Base-by-base conservation (phyloP, 805 yeast species). In the Barnettozyma salicaria region DNA sequence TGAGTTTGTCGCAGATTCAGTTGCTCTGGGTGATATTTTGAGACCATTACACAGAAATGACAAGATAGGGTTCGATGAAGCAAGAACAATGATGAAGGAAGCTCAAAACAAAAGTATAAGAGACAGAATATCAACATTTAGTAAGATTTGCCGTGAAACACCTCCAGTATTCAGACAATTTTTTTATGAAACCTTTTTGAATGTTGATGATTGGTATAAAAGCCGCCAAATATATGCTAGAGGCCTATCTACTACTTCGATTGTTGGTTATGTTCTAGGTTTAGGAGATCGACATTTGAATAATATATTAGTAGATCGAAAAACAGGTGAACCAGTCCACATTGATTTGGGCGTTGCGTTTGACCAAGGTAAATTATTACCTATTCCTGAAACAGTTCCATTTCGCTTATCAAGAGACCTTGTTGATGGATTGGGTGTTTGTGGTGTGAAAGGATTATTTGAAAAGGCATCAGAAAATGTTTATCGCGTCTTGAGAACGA, bases 271-370 rank as follows among this genome's bases (percentile, higher is more conserved):
- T 57, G 67, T 92, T 11, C 63, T 92, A 28, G 99, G 99, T 0
- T 67, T 92, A 6, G 99, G 99, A 6, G 99, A 92, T 57, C 67
- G 99, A 20, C 99, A 92, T 59, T 76, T 95, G 55, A 88, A 88
- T 56, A 92, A 92, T 56, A 80, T 92, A 26, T 59, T 92, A 32
- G 54, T 92, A n/a, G 97, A 92, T 56, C 67, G 68, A 33, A 52
- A 57, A n/a, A 71, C 85, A 0, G 97, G 97, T 0, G 96, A 89
- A 49, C 95, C 96, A 0, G 79, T 92, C 19, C 98, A 94, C 56
- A 94, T 92, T 48, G 99, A 92, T 58, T 63, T 92, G 13, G 99
- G 98, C 0, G 89, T 92, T 30, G 94, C 97, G 0, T 92, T 92
- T 63, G 98, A 92, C 56, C 96, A 88, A 52, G 98, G 97, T 1